Evolutionary conservation across 495 filamentous ascomycete genomes (phyloP).

Genomic region (Bacidia rubella): DNA sequence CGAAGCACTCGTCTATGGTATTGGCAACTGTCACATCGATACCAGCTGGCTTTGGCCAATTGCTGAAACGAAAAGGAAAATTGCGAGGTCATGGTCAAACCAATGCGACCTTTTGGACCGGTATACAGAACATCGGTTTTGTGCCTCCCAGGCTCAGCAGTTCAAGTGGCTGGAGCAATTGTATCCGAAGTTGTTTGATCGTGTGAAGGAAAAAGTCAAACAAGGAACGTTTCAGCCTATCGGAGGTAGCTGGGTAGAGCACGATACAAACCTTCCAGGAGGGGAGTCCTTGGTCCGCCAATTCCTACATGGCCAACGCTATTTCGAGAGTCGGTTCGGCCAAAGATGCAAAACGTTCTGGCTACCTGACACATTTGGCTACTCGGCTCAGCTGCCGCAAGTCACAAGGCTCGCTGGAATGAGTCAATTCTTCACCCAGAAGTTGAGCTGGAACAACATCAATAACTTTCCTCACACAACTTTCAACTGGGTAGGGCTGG

Average conservation of each 20-base stretch:
- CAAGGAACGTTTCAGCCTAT: conserved; percentile 86
- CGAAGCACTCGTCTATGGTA: conserved; percentile 65
- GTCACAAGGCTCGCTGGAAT: conserved; percentile 84
- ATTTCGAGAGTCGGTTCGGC: conserved; percentile 88
- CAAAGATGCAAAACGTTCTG: conserved; percentile 84
- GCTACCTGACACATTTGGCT: conserved; percentile 96
- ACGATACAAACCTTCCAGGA: conserved; percentile 93
- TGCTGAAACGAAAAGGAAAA: conserved; percentile 97
- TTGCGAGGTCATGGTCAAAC: conserved; percentile 89
- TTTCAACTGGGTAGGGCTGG: conserved; percentile 92
- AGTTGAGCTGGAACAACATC: conserved; percentile 95
- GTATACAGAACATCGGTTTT: conserved; percentile 88
- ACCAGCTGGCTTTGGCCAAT: conserved; percentile 98
- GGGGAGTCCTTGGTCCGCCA: conserved; percentile 93
- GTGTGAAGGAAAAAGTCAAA: conserved; percentile 81
- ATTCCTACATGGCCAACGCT: conserved; percentile 86
- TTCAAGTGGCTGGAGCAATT: conserved; percentile 91
- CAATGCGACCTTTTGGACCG: conserved; percentile 89
- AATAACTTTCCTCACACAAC: conserved; percentile 98
- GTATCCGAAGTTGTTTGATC: conserved; percentile 77
- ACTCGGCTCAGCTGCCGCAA: conserved; percentile 88
- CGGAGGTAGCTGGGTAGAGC: conserved; percentile 96
- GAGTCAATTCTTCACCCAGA: conserved; percentile 93
- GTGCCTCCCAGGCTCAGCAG: conserved; percentile 86
- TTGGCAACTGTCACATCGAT: conserved; percentile 95